Percentiles rank a stretch among this genome's conserved stretches.
Evolutionary conservation across 805 yeast genomes (phyloP).

Genomic region (Candida krabiensis): DNA sequence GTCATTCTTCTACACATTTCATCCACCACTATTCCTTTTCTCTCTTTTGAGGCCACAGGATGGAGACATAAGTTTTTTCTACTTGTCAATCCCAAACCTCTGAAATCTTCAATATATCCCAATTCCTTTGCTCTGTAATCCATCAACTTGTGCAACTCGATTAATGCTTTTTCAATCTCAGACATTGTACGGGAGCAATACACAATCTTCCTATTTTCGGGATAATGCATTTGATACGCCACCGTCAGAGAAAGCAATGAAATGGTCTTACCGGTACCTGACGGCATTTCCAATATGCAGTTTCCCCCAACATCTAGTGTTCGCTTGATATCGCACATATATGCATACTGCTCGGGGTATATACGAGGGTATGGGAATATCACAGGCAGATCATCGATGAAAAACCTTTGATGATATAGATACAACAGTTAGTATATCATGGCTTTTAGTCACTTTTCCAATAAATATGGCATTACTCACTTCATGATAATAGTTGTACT

Average conservation of each 20-base stretch:
- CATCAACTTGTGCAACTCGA: conserved; percentile 88
- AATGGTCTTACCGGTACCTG: conserved; percentile 98
- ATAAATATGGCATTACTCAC: conserved; percentile 14
- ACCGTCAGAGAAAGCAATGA: conserved; percentile 88
- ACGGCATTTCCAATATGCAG: conserved; percentile 97
- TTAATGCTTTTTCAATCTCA: conserved; percentile 95
- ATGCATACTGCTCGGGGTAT: conserved; percentile 97
- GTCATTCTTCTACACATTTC: conserved; percentile 95
- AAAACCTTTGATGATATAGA: conserved; percentile 52
- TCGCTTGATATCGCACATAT: conserved; percentile 93
- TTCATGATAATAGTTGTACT: conserved; percentile 13
- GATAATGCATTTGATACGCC: conserved; percentile 91
- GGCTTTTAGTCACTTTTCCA: too few species aligned
- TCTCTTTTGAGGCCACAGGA: conserved; percentile 81
- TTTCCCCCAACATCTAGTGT: conserved; percentile 96
- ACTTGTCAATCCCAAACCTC: conserved; percentile 91
- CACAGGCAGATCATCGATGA: conserved; percentile 93
- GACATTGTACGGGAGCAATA: conserved; percentile 99
- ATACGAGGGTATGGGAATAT: conserved; percentile 94
- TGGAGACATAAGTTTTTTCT: conserved; percentile 94
- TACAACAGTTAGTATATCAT: conserved; percentile 11
- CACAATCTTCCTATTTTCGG: conserved; percentile 90
- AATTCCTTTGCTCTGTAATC: conserved; percentile 78
- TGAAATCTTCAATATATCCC: conserved; percentile 84
- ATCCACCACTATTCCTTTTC: conserved; percentile 91